Evolutionary conservation across 2,329 filamentous ascomycete species (phyloP).

Genomic region (Aspergillus candidus): DNA sequence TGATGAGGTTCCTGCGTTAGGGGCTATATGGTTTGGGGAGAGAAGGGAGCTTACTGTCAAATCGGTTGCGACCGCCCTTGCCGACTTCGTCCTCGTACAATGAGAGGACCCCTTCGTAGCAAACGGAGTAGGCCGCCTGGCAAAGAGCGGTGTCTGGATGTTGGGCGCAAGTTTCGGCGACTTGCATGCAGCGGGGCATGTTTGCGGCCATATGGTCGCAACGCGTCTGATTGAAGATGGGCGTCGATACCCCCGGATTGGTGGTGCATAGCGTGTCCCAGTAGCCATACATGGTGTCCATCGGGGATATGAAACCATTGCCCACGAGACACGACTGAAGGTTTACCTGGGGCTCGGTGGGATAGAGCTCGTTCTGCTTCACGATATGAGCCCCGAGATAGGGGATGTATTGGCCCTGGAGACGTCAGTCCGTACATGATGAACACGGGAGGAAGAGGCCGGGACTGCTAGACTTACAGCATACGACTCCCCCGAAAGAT

Average conservation of each 20-base stretch:
- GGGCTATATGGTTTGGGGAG: background rate
- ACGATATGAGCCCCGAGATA: conserved; percentile 41
- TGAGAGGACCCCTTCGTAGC: conserved; percentile 9
- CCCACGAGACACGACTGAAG: conserved; percentile 43
- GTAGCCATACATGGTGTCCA: conserved; percentile 39
- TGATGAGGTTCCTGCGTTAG: background rate
- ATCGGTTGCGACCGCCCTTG: conserved; percentile 18
- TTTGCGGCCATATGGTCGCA: conserved; percentile 44
- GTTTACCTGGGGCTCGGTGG: conserved; percentile 37
- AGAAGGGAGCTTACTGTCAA: conserved; percentile 16
- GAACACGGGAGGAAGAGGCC: background rate
- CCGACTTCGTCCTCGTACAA: conserved; percentile 17
- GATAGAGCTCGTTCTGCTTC: conserved; percentile 36
- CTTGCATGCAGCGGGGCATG: conserved; percentile 42
- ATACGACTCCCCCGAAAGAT: conserved; percentile 47
- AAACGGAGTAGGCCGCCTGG: conserved; percentile 11
- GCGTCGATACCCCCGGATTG: conserved; percentile 38
- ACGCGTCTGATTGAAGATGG: conserved; percentile 42
- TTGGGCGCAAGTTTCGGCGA: conserved; percentile 31
- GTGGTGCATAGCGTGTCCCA: conserved; percentile 45
- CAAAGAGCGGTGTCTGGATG: conserved; percentile 17
- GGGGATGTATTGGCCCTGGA: conserved; percentile 45
- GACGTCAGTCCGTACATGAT: conserved; percentile 1
- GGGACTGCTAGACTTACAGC: conserved; percentile 23
- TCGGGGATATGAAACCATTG: conserved; percentile 42